Base-by-base conservation (phyloP, 1,284 basidiomycete genomes). In the Pseudozyma sp. region DNA sequence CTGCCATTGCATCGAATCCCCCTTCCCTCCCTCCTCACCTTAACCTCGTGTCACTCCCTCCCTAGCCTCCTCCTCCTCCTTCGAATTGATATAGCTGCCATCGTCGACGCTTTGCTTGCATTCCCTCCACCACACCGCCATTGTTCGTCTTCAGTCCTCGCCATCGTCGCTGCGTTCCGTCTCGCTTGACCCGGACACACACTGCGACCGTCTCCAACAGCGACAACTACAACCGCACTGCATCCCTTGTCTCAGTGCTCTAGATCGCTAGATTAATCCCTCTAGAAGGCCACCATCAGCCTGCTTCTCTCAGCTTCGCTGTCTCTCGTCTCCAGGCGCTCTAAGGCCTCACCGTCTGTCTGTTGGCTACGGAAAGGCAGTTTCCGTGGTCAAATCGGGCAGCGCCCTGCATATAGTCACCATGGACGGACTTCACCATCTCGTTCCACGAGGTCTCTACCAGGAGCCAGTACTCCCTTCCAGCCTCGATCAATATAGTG, bases 401-500 rank as follows among this genome's bases (percentile, higher is more conserved):
- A 34, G 45, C 51, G n/a, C 25, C 1, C 39, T 38, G 25, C 40
- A 36, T 43, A 50, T 36, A 21, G 25, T 9, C 44, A 13, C 7
- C 57, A 54, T 73, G 70, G 70, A 59, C 49, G 51, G 21, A 48
- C 47, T 62, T 50, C 70, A 64, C 38, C 59, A 67, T 39, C 62
- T 73, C 47, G 52, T 68, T 50, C 52, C 71, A 16, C 61, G 71
- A 8, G 74, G 50, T 14, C 75, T 77, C 56, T 77, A 77, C 60
- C 55, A 34, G 48, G 75, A 77, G 51, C 75, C 75, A 34, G 57
- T 74, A 34, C 44, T 77, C 38, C 75, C 75, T 48, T 7, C 21
- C 19, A 52, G 53, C 50, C n/a, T 75, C 59, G 49, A 64, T 57
- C 10, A 56, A 5, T n/a, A 19, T 35, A 64, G 70, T 73, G 36